Base-by-base conservation (phyloP, 306 rosid genomes). In the Acmispon strigosus region DNA sequence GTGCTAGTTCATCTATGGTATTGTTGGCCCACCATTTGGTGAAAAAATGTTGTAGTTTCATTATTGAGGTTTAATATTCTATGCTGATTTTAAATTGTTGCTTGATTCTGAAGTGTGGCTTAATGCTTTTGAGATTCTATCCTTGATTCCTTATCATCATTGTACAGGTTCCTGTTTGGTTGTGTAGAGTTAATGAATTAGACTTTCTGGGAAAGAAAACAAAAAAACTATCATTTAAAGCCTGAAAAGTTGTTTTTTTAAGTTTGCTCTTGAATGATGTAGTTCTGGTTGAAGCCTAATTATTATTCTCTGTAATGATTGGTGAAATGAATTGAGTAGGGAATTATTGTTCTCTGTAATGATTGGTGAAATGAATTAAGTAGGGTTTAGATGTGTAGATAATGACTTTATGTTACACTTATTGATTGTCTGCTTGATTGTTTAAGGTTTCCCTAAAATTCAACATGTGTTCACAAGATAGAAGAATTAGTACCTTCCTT, bases 51-150 rank as follows among this genome's bases (percentile, higher is more conserved):
- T 63, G 36, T 72, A 59, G 73, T 62, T 62, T 16, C 54, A 16
- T 59, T 54, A 20, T 11, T 52, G 49, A 56, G 47, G 59, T 32
- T 62, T 53, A 53, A 34, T 19, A 3, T 54, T 42, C 4, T 43
- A 1, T 69, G 59, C 20, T 77, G 75, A 24, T 76, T 60, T 53
- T 69, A 4, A 27, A 32, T 37, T 24, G 34, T 72, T 78, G 69
- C 58, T 72, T 65, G 44, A 65, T 78, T 78, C 19, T 72, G 49
- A 78, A 78, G 55, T 45, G 22, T 64, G 81, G 39, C 72, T 32
- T 6, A 32, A 32, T 6, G 37, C 37, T 72, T 62, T 32, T 73
- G 79, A 48, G 69, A 76, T 76, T 78, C 62, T 42, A 58, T 79
- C 42, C 17, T 62, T 27, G n/a, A n/a, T 51, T 62, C 10, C 16